A percentile compares a stretch with the other conserved stretches of the same genome.
Evolutionary conservation across 1,284 basidiomycete species (phyloP).

Genomic region (Boletus mariae): DNA sequence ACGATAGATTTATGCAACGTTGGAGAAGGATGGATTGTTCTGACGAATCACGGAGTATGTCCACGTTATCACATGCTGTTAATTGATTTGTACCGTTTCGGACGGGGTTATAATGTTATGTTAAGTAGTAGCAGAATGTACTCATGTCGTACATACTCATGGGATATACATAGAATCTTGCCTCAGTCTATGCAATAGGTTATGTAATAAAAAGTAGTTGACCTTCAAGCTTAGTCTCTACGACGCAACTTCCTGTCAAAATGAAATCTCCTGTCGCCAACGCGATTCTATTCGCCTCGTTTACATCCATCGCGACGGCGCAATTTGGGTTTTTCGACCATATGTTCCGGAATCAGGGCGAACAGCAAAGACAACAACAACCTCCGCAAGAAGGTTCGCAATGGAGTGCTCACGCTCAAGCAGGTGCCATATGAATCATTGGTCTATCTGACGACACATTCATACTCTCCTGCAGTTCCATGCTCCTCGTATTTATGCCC

Average conservation of each 20-base stretch:
- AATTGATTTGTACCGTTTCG: constrained; percentile 32
- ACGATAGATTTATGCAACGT: constrained; percentile 4
- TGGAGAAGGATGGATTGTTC: constrained; percentile 6
- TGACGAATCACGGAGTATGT: constrained; percentile 22
- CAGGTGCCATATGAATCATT: constrained; percentile 22
- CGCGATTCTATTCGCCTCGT: constrained; percentile 16
- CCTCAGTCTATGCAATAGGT: background rate
- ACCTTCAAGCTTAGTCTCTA: too few species aligned
- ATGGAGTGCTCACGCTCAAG: constrained; percentile 32
- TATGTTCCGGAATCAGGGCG: constrained; percentile 33
- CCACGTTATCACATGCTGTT: constrained; percentile 32
- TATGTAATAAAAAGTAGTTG: constrained; percentile 9
- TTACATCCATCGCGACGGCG: constrained; percentile 27
- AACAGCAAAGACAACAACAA: constrained; percentile 32
- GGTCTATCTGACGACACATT: background rate
- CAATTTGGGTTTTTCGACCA: constrained; percentile 39
- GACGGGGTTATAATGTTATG: constrained; percentile 30
- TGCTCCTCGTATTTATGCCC: constrained; percentile 62
- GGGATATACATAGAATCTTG: too few species aligned
- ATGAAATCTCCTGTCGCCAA: constrained; percentile 18
- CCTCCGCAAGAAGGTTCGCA: constrained; percentile 25
- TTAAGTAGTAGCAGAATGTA: constrained; percentile 10
- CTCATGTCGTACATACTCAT: too few species aligned
- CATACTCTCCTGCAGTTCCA: constrained; percentile 39
- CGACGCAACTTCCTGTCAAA: background rate